Conservation (phyloP, 495 filamentous ascomycete genomes). For the Xylaria acuta region DNA sequence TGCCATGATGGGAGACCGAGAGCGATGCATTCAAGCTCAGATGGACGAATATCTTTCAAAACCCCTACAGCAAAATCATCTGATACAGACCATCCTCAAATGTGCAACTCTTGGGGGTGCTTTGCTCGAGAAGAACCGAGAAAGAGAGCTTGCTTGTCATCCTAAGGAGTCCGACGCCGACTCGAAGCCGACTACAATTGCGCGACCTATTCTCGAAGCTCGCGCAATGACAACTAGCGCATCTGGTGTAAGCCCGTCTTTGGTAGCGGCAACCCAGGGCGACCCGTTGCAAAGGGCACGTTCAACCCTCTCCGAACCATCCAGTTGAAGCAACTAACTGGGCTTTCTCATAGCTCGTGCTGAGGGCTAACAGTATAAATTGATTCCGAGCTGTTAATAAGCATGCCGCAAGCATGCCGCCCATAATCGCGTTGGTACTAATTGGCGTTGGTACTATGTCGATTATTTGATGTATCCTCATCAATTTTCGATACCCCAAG, state of each 20-base stretch:
- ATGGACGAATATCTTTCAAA: constrained; percentile 99
- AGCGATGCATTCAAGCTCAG: constrained; percentile 97
- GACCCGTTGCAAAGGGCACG: constrained; percentile 78
- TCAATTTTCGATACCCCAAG: constrained; percentile 28
- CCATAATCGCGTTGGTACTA: not conserved
- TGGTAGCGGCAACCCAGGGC: constrained; percentile 65
- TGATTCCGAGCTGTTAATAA: constrained; percentile 10
- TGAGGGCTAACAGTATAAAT: constrained; percentile 54
- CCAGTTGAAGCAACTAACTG: constrained; percentile 42
- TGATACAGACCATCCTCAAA: constrained; percentile 98
- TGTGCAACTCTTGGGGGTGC: constrained; percentile 91
- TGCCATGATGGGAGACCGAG: constrained; percentile 98
- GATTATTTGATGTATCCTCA: constrained; percentile 24
- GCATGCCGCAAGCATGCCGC: not conserved
- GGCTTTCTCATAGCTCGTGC: constrained; percentile 46
- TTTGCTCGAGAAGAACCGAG: constrained; percentile 71
- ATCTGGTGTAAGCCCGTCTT: constrained; percentile 64
- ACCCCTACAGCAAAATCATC: constrained; percentile 94
- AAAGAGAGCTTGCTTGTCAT: constrained; percentile 51
- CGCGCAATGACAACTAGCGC: constrained; percentile 71
- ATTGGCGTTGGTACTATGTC: constrained; percentile 3
- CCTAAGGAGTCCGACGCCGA: constrained; percentile 35
- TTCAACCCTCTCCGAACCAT: constrained; percentile 52
- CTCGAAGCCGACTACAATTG: constrained; percentile 31
- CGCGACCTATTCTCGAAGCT: constrained; percentile 46